These are phyloP conservation scores for Insectozyma bohioensis DNA, from an alignment of 1,139 yeast species.

Conservation along the genomic window DNA sequence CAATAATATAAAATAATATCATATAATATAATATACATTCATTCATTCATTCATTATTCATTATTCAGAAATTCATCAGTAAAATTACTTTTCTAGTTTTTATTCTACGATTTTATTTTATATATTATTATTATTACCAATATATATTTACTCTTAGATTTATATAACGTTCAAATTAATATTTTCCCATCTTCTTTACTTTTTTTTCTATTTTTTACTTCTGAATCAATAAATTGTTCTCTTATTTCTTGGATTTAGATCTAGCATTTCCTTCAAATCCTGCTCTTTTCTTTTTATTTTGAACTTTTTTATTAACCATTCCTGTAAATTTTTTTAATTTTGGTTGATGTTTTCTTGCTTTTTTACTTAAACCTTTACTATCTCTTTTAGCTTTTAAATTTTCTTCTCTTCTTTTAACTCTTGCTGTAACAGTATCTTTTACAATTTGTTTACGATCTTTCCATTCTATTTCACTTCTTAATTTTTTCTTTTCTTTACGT, in stretches of 20 bases:
- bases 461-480: slow-evolving; percentile 86
- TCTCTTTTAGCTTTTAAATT: slow-evolving; percentile 80
- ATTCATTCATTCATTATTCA: too few relatives aligned
- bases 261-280: slow-evolving; percentile 59
- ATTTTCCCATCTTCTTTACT: too few relatives aligned
- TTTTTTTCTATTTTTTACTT: too few relatives aligned
- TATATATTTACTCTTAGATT: slow-evolving; percentile 1
- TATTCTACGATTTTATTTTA: not conserved
- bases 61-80: too few relatives aligned
- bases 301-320: slow-evolving; percentile 31
- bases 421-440: slow-evolving; percentile 68
- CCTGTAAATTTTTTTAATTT: slow-evolving; percentile 72
- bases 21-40: too few relatives aligned
- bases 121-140: slow-evolving; percentile 1
- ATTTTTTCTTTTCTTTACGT: slow-evolving; percentile 75
- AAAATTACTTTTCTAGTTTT: slow-evolving; percentile 1
- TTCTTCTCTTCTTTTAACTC: slow-evolving; percentile 84
- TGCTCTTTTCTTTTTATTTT: slow-evolving; percentile 46
- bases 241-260: slow-evolving; percentile 28
- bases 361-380: slow-evolving; percentile 65
- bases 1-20: too few relatives aligned
- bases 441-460: slow-evolving; percentile 80
- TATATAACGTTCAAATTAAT: too few relatives aligned
- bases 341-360: slow-evolving; percentile 58
- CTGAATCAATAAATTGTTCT: too few relatives aligned